Evolutionary conservation across 352 stramenopile genomes (phyloP), one percentile per base, ranked within the genome.

Genomic region (Phytophthora quininea): DNA sequence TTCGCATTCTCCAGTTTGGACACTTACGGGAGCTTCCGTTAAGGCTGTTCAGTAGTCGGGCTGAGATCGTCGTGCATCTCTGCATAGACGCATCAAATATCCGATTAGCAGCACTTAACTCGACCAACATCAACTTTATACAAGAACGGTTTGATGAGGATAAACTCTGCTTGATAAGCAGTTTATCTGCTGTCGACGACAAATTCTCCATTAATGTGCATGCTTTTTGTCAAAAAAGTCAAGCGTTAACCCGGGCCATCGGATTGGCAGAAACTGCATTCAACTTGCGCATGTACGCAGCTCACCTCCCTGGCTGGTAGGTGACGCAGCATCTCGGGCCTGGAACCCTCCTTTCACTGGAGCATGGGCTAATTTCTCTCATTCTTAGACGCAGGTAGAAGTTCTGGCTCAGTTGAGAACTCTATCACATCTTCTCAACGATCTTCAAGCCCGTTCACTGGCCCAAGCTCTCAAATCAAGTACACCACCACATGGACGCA

Each of bases 401-500:
- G 19, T 24, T 24, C 19, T 40, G 35, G 35, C 35, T 40, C 19
- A 24, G 19, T 24, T 40, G 35, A 40, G 35, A 40, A 6, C 6
- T 40, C 10, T 40, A 40, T 40, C 35, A 40, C 35, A 40, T 0
- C 35, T 40, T 40, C 35, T 40, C 35, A 11, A 40, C 35, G 6
- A 40, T 6, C 35, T 40, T 6, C 35, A 40, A 42, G 15, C 56
- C 7, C 10, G 46, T 32, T 37, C 46, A 42, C 48, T 63, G 33
- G 46, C 37, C 42, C 7, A 45, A 11, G 10, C 6, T 11, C 35
- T 45, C 61, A 46, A 10, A 15, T 10, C 32, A 68, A 62, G 29
- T 68, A 62, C 47, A 4, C 32, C 19, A 35, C 19, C 12, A 53
- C 53, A 5, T 62, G 43, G 31, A 51, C n/a, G 8, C 2, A 59